Evolutionary conservation across 2,329 filamentous ascomycete genomes (phyloP).

Genomic region (Cercospora brassicicola): DNA sequence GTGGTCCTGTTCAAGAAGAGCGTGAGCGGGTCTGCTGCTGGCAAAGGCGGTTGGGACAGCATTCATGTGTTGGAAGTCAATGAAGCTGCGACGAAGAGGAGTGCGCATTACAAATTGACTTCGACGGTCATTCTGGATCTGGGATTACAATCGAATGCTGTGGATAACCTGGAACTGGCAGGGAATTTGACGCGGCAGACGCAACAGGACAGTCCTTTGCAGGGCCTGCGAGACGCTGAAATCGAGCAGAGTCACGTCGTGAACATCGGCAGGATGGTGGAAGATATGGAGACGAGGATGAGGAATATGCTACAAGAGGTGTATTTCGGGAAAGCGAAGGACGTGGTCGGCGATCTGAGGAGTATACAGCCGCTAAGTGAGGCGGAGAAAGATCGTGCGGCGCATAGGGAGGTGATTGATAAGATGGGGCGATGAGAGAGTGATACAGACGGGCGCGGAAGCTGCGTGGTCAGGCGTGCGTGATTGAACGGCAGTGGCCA

Average conservation of each 20-base stretch:
- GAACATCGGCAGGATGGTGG: slow-evolving; percentile 89
- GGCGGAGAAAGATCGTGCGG: slow-evolving; percentile 76
- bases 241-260: slow-evolving; percentile 90
- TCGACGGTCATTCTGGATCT: slow-evolving; percentile 93
- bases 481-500: neutral
- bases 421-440: slow-evolving; percentile 42
- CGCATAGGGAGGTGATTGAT: slow-evolving; percentile 83
- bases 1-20: slow-evolving; percentile 95
- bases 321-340: slow-evolving; percentile 99
- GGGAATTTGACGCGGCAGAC: slow-evolving; percentile 98
- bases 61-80: slow-evolving; percentile 98
- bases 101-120: slow-evolving; percentile 95
- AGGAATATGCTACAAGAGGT: slow-evolving; percentile 96
- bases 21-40: slow-evolving; percentile 41
- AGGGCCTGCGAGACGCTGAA: slow-evolving; percentile 51
- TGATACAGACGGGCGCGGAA: neutral
- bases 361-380: slow-evolving; percentile 84
- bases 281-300: slow-evolving; percentile 99
- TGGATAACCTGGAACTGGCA: slow-evolving; percentile 86
- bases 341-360: slow-evolving; percentile 91
- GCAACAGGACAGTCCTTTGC: slow-evolving; percentile 81
- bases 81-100: slow-evolving; percentile 72
- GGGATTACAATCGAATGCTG: slow-evolving; percentile 63
- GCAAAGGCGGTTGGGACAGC: slow-evolving; percentile 76
- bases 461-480: neutral